Conservation (phyloP, 345 rosid genomes). For the Rhodamnia rubescens region DNA sequence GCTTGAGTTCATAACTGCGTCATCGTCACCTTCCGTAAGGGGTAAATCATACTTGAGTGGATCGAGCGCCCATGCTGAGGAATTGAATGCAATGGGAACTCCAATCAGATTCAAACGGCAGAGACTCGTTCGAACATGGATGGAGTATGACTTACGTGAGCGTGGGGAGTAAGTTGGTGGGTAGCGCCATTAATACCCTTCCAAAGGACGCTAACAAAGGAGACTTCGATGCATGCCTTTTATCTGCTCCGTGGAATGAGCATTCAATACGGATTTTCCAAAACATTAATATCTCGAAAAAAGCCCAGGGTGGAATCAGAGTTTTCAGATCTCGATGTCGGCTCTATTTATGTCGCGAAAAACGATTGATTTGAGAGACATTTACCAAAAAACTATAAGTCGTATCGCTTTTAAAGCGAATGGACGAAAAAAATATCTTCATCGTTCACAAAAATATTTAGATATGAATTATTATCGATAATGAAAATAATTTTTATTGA, state of each 20-base stretch:
- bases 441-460: neutral
- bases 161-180: neutral
- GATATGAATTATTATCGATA: neutral
- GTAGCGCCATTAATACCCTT: neutral
- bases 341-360: fast-evolving
- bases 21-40: neutral
- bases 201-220: neutral
- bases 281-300: neutral
- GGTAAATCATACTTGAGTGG: neutral
- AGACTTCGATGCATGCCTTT: neutral
- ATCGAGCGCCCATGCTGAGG: neutral
- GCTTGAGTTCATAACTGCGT: neutral
- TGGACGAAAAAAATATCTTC: neutral
- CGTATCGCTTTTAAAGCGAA: neutral
- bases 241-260: neutral
- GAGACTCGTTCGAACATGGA: neutral
- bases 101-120: neutral
- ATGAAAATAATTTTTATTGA: neutral
- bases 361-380: neutral
- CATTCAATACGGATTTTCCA: neutral
- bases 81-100: neutral
- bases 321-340: neutral
- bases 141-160: neutral
- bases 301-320: neutral
- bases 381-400: fast-evolving